Percentiles rank a stretch among this genome's conserved stretches.
phyloP scores from a whole-genome alignment of 1,284 basidiomycete genomes.

The Ganoderma multipileum region DNA sequence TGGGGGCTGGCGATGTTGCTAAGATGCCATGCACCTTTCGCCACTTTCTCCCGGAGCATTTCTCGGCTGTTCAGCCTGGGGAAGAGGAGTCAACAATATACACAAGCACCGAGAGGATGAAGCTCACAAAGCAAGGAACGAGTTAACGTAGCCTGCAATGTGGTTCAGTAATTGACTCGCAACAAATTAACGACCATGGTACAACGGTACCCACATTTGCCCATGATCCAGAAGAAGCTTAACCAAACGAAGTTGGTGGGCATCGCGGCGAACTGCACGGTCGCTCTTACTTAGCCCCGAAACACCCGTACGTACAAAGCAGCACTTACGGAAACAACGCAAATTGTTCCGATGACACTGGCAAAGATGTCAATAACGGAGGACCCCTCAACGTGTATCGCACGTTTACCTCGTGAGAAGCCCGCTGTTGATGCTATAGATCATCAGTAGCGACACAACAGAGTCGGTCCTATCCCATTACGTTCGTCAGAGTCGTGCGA shows the following conservation, averaged over 20 bases:
- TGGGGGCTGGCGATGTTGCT: slow-evolving; percentile 24
- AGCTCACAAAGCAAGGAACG: slow-evolving; percentile 36
- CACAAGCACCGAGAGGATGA: neutral
- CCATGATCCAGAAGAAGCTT: slow-evolving; percentile 43
- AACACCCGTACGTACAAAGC: neutral
- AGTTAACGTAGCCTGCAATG: slow-evolving; percentile 38
- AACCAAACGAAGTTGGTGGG: slow-evolving; percentile 42
- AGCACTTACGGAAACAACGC: slow-evolving; percentile 31
- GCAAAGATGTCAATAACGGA: neutral
- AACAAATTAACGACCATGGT: too few relatives aligned
- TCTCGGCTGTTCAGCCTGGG: slow-evolving; percentile 35
- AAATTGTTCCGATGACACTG: slow-evolving; percentile 38
- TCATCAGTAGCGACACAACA: slow-evolving; percentile 40
- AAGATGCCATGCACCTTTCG: slow-evolving; percentile 26
- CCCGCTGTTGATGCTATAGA: slow-evolving; percentile 44
- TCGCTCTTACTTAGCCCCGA: neutral
- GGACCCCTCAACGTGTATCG: neutral
- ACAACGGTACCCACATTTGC: slow-evolving; percentile 36
- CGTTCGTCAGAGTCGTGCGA: neutral
- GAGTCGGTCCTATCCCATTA: slow-evolving; percentile 37
- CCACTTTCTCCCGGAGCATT: slow-evolving; percentile 31
- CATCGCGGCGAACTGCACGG: slow-evolving; percentile 37
- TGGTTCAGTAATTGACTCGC: neutral
- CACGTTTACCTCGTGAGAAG: slow-evolving; percentile 38
- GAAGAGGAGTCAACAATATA: neutral